These are phyloP conservation scores for Vigna unguiculata DNA, from an alignment of 306 rosid species.

Conservation along the genomic window DNA sequence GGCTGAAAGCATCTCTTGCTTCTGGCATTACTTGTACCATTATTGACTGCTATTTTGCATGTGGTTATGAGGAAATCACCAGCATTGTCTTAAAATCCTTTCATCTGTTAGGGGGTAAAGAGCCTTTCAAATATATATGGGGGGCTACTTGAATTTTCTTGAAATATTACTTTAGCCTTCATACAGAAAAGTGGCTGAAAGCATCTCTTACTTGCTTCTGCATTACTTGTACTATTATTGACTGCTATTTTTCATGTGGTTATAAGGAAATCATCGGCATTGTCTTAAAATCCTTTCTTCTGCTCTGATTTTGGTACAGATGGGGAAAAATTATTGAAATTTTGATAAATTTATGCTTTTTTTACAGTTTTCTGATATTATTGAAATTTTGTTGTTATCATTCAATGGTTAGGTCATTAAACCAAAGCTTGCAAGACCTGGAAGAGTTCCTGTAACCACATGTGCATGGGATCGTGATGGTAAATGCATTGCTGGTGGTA, in stretches of 20 bases:
- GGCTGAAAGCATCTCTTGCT: conserved; percentile 13
- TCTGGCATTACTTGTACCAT: conserved; percentile 11
- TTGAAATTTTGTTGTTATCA: conserved; percentile 32
- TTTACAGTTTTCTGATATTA: conserved; percentile 31
- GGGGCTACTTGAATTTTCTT: conserved; percentile 10
- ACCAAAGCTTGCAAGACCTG: conserved; percentile 89
- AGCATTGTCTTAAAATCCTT: conserved; percentile 19
- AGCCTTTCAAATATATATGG: conserved; percentile 1
- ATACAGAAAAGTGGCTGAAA: not conserved
- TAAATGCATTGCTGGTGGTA: conserved; percentile 88
- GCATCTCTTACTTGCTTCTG: conserved; percentile 4
- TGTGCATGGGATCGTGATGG: conserved; percentile 94
- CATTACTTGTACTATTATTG: conserved; percentile 17
- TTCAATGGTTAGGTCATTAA: conserved; percentile 79
- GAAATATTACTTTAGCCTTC: not conserved
- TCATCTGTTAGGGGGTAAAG: not conserved
- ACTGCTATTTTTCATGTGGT: not conserved
- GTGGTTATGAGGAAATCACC: conserved; percentile 20
- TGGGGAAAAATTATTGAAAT: not conserved
- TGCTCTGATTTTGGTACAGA: not conserved
- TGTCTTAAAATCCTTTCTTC: conserved; percentile 15
- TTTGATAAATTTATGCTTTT: conserved; percentile 20
- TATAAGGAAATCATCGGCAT: conserved; percentile 29
- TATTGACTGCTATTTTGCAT: not conserved
- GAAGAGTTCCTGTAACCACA: conserved; percentile 92